Base-by-base conservation (phyloP, 768 basidiomycete genomes). In the Mycena epipterygia region DNA sequence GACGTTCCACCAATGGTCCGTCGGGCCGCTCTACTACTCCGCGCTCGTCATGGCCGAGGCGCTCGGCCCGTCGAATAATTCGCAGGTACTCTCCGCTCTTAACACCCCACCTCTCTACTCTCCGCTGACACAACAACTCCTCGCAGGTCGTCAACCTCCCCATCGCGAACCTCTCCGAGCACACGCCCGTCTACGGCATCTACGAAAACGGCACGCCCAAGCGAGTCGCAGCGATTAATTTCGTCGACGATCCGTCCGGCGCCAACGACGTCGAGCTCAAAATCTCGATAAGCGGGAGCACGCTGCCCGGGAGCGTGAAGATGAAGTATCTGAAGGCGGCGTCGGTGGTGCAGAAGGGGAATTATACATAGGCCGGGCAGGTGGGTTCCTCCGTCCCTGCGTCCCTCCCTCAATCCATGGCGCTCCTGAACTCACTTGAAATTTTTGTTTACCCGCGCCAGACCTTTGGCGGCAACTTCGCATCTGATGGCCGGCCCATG, bases 341-440 rank as follows among this genome's bases (percentile, higher is more conserved):
- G 0, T 86, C 86, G 1, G 89, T 93, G 3, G 81, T 87, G 1
- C 86, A 89, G 71, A 90, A 88, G 76, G 85, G 82, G 53, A 89
- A 91, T 73, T 88, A 93, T 64, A 90, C 88, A 1, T 95, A 93
- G 93, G 94, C 92, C 2, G 89, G 89, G 9, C 94, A 93, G 82
- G 91, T 91, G 46, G 39, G 83, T n/a, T n/a, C n/a, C n/a, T n/a
- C n/a, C n/a, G n/a, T n/a, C n/a, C n/a, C n/a, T n/a, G n/a, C n/a
- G n/a, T n/a, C n/a, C n/a, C n/a, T n/a, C n/a, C n/a, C n/a, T n/a
- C n/a, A n/a, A n/a, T n/a, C n/a, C n/a, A n/a, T n/a, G n/a, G n/a
- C n/a, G n/a, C n/a, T n/a, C n/a, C n/a, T n/a, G n/a, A n/a, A n/a
- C n/a, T n/a, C n/a, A n/a, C n/a, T n/a, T n/a, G n/a, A n/a, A n/a